Conservation (phyloP, 768 basidiomycete species). For the Mycena haematopus region DNA sequence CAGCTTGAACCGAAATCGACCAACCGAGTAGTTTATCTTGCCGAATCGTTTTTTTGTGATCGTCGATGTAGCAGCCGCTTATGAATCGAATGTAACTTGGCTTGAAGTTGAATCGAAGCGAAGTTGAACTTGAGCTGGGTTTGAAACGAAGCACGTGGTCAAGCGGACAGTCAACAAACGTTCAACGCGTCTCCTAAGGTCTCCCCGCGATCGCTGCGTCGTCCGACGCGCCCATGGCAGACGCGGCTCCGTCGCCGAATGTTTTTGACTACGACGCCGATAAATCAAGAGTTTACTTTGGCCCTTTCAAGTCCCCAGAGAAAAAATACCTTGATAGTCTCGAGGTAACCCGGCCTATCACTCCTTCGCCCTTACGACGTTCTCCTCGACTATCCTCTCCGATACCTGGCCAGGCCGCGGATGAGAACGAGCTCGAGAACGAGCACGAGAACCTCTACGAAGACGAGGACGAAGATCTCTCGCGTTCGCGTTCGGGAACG, state of each 20-base stretch:
- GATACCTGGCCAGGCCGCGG: slow-evolving; percentile 34
- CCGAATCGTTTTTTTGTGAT: slow-evolving; percentile 3
- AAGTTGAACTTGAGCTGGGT: neutral
- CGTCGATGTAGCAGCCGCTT: slow-evolving; percentile 2
- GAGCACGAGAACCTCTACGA: slow-evolving; percentile 36
- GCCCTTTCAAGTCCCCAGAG: slow-evolving; percentile 59
- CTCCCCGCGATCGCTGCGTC: slow-evolving; percentile 8
- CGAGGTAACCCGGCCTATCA: slow-evolving; percentile 34
- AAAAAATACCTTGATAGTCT: slow-evolving; percentile 47
- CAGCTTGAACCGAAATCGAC: neutral
- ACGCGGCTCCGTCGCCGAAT: slow-evolving; percentile 35
- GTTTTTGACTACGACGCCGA: slow-evolving; percentile 47
- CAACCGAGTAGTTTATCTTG: slow-evolving; percentile 15
- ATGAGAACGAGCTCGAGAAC: slow-evolving; percentile 33
- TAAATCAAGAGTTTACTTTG: slow-evolving; percentile 55
- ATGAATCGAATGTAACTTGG: slow-evolving; percentile 3
- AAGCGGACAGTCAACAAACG: neutral
- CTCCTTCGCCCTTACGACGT: slow-evolving; percentile 46
- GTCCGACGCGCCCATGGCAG: slow-evolving; percentile 27
- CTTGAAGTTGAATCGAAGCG: neutral
- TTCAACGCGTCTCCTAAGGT: neutral
- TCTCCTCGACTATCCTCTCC: slow-evolving; percentile 58
- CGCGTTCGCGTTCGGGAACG: slow-evolving; percentile 48
- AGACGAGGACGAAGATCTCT: slow-evolving; percentile 38
- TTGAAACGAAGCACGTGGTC: neutral